Conservation (phyloP, 345 rosid species). For the Gossypium mustelinum region DNA sequence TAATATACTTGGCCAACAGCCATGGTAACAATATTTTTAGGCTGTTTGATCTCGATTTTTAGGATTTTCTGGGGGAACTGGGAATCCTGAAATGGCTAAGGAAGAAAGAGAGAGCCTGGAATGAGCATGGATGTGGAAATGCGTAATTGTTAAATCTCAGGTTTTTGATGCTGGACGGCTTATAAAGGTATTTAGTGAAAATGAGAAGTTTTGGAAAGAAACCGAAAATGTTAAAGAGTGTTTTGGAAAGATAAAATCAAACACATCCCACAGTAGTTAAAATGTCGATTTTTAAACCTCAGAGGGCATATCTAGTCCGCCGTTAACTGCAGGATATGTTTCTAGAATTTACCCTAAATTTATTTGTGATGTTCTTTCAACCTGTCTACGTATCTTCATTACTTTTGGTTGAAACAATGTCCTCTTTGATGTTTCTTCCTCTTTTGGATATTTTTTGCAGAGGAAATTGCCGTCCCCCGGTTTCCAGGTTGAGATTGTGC, state of each 20-base stretch:
- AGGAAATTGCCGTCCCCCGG: conserved; percentile 87
- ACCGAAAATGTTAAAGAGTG: neutral
- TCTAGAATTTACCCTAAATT: conserved; percentile 6
- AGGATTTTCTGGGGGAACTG: too few species aligned
- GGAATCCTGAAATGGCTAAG: too few species aligned
- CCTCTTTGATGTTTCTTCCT: neutral
- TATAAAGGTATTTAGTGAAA: too few species aligned
- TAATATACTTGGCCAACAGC: too few species aligned
- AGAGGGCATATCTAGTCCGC: neutral
- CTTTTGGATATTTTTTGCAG: conserved; percentile 28
- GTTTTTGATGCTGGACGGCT: too few species aligned
- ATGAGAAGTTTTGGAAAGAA: neutral
- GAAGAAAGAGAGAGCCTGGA: too few species aligned
- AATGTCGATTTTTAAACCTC: neutral
- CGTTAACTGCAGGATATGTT: neutral
- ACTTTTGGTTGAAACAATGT: neutral
- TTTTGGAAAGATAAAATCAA: neutral
- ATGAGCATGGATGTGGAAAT: too few species aligned
- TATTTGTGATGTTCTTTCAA: neutral
- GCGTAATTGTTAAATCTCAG: too few species aligned
- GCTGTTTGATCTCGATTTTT: too few species aligned
- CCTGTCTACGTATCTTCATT: neutral
- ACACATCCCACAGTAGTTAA: neutral
- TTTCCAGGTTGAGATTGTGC: conserved; percentile 73
- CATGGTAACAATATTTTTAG: too few species aligned